A percentile compares a stretch with the other conserved stretches of the same genome.
Evolutionary conservation across 495 filamentous ascomycete genomes (phyloP).

Genomic region (Beverwykella pulmonaria): DNA sequence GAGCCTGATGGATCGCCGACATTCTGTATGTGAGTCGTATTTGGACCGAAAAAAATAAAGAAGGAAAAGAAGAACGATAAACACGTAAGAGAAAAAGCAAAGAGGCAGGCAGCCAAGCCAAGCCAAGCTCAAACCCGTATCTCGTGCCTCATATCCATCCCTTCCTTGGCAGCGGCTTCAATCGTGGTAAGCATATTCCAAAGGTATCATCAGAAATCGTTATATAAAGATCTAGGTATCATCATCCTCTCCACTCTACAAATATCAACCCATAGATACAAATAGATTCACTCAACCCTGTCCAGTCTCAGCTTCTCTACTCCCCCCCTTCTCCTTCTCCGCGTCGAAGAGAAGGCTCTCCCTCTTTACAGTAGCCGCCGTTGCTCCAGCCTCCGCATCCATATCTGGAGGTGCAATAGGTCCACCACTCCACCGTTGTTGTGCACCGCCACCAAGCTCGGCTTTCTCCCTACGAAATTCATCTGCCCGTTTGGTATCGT

Average conservation of each 20-base stretch:
- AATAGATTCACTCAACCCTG: background rate
- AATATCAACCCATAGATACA: background rate
- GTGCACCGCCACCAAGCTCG: background rate
- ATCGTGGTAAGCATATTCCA: background rate
- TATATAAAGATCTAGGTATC: background rate
- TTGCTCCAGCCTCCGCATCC: slow-evolving; percentile 11
- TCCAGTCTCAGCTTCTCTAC: background rate
- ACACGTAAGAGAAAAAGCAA: background rate
- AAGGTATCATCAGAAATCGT: background rate
- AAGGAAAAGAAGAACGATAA: background rate
- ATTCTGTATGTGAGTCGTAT: background rate
- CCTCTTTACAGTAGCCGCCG: slow-evolving; percentile 4
- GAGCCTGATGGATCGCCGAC: background rate
- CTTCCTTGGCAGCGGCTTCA: background rate
- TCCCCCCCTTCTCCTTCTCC: slow-evolving; percentile 18
- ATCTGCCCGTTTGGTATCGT: slow-evolving; percentile 15
- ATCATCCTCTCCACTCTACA: background rate
- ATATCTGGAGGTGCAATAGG: slow-evolving; percentile 2
- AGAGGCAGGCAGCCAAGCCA: background rate
- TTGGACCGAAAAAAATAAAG: background rate
- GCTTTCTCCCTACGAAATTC: slow-evolving; percentile 27
- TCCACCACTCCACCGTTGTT: background rate
- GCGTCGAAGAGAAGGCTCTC: slow-evolving; percentile 31
- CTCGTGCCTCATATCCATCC: background rate
- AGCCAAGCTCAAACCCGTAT: background rate